Evolutionary conservation across 179 eudicot species (phyloP), one percentile per base, ranked within the genome.

Genomic region (Beta macrorhiza): DNA sequence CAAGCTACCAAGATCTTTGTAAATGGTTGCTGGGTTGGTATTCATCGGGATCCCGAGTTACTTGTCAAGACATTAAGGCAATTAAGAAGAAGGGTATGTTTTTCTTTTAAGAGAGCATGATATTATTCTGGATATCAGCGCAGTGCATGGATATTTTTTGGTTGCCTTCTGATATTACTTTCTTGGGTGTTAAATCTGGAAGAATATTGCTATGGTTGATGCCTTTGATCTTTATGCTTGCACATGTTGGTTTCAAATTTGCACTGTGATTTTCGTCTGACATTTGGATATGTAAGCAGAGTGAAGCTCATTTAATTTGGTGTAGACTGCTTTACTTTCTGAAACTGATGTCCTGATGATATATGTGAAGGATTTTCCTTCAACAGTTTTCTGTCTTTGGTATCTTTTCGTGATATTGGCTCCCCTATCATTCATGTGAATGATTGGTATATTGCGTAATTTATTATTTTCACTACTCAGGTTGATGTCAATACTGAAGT

Each of bases 21-120:
- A 77, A 96, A 94, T 86, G 98, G 99, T 83, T 88, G 94, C 75
- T 96, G 98, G 99, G 98, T 94, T 81, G 99, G 99, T 49, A 92
- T 96, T 56, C 99, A 94, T 87, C 94, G 98, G n/a, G 93, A 96
- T 83, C 98, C 98, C 49, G 97, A 94, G 78, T 84, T 94, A 85
- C 89, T 96, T 90, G 98, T 96, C 82, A 91, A 89, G 76, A 94
- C 98, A 12, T 75, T 96, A 77, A 91, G 97, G 82, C 90, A 90
- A 25, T 83, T 94, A 78, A 87, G 97, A 84, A 90, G 99, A 90
- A 92, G 97, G 89, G 99, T 96, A 85, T 70, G 91, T 78, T 63
- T 84, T 67, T n/a, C 59, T 8, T 29, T 65, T 61, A 10, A 65
- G 57, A 75, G 58, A 25, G 47, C 25, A 69, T 62, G 62, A 16